phyloP scores from a whole-genome alignment of 257 asterid genomes.

The Primulina eburnea region DNA sequence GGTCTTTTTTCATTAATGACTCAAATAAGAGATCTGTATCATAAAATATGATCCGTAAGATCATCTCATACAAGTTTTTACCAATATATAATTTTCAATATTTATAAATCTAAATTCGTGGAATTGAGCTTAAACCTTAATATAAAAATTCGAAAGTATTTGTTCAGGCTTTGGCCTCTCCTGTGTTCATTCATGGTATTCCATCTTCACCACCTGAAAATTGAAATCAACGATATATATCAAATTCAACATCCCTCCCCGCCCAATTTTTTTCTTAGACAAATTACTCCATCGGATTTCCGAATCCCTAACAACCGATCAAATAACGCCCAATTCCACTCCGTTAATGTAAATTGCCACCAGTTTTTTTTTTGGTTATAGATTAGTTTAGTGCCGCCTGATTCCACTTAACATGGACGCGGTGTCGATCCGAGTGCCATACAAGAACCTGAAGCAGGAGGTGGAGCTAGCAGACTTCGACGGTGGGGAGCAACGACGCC shows the following conservation, averaged over 20 bases:
- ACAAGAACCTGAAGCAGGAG: slow-evolving; percentile 72
- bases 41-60: no score
- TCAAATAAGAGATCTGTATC: no score
- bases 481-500: slow-evolving; percentile 45
- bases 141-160: no score
- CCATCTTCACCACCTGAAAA: neutral
- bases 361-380: no score
- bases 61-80: no score
- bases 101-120: no score
- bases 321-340: slow-evolving; percentile 11
- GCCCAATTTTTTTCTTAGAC: no score
- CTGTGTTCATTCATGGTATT: no score
- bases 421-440: slow-evolving; percentile 83
- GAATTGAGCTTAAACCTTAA: no score
- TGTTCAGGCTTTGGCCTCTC: no score
- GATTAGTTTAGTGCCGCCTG: neutral
- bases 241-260: neutral
- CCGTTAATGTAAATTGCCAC: slow-evolving; percentile 25
- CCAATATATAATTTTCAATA: no score
- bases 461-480: slow-evolving; percentile 70
- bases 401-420: slow-evolving; percentile 54
- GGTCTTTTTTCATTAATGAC: no score
- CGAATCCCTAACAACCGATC: neutral
- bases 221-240: neutral
- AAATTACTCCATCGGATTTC: neutral